Conservation (phyloP, 2,329 filamentous ascomycete species). For the Calonectria pseudoturangicola region DNA sequence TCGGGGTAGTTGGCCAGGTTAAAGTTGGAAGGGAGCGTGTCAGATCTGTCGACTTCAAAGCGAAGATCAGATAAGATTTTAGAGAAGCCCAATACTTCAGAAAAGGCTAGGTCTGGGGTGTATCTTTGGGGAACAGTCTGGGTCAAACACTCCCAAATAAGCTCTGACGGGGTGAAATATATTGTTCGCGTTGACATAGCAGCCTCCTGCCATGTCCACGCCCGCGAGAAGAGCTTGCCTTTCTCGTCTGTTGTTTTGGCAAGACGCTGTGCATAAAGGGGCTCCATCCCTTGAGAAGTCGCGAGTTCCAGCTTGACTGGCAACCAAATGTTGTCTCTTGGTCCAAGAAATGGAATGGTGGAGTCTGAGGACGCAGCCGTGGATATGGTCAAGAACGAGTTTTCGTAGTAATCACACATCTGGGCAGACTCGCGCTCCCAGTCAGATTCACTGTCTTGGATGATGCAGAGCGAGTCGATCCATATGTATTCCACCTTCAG, state of each 20-base stretch:
- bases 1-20: neutral
- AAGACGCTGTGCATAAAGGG: neutral
- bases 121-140: neutral
- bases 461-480: conserved; percentile 11
- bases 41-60: neutral
- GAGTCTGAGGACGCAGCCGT: neutral
- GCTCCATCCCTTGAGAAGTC: neutral
- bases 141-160: conserved; percentile 7
- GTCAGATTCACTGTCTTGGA: conserved; percentile 1
- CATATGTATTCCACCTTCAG: conserved; percentile 13
- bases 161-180: conserved; percentile 4
- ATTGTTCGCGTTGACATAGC: neutral
- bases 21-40: neutral
- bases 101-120: neutral
- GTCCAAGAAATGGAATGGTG: neutral
- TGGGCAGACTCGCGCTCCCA: conserved; percentile 2
- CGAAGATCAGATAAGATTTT: neutral
- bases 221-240: conserved; percentile 5
- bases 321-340: conserved; percentile 5
- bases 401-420: conserved; percentile 14
- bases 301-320: conserved; percentile 2
- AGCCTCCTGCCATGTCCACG: conserved; percentile 9
- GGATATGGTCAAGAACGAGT: conserved; percentile 11
- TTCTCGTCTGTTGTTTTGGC: neutral
- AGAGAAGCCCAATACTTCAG: conserved; percentile 5